Base-by-base conservation (phyloP, 1,139 yeast genomes). In the Geotrichum klebahnii region DNA sequence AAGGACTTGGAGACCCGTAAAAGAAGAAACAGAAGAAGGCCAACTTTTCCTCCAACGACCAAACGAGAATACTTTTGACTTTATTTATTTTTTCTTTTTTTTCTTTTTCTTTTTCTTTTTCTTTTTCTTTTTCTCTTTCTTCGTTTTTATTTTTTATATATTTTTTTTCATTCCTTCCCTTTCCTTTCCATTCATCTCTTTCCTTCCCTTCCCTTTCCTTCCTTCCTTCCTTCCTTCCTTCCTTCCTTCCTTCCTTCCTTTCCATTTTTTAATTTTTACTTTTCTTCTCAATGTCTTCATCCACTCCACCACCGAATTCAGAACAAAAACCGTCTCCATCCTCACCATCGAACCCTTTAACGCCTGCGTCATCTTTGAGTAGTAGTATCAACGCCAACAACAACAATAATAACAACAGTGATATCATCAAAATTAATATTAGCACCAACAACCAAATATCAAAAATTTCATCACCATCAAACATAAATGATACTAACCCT, bases 71-170 rank as follows among this genome's bases (percentile, higher is more conserved):
- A 8, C 31, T 8, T 12, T 28, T 28, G 12, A 8, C 10, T 28
- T 28, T 8, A 12, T 8, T 22, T 2, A 36, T 36, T 36, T 36
- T 22, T 20, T 17, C 20, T 20, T 4, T 5, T n/a, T 28, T 36
- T 19, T 35, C 33, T 22, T 37, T 26, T 4, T 24, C 41, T 12
- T 49, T 44, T 32, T 24, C 47, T 3, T 23, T 32, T 22, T 46
- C 39, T n/a, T 36, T 33, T 45, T 46, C 8, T 26, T 35, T 19
- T 46, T 42, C 6, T 33, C 46, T 17, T 19, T 50, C 46, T 9
- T 43, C 48, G 8, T 44, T 51, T 32, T 33, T 51, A 17, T 20
- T 38, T 12, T 46, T 33, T 28, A 8, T n/a, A 26, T 37, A 6
- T 33, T 50, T 42, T 41, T 37, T 23, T 35, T 34, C 38, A 29